Evolutionary conservation across 2,329 filamentous ascomycete genomes (phyloP), one percentile per base, ranked within the genome.

Genomic region (Sphaerulina populicola): DNA sequence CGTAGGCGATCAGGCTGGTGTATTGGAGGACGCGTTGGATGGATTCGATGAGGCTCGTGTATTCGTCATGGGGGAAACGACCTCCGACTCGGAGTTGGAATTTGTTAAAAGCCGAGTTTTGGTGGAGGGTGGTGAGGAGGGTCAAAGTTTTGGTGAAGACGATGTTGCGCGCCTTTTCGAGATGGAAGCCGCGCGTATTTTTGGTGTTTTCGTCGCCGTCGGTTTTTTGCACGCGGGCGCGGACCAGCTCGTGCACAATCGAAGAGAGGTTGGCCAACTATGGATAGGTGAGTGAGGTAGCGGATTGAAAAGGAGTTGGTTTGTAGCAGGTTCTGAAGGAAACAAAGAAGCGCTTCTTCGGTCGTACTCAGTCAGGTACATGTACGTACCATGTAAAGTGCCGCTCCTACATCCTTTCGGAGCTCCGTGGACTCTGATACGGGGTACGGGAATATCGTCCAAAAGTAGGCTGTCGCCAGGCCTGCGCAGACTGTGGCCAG

Each of bases 371-470:
- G n/a, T n/a, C n/a, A n/a, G n/a, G n/a, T n/a, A n/a, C n/a, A n/a
- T n/a, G n/a, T 27, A 27, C 23, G 4, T 27, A 27, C 23, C 5
- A 88, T 73, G 64, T 87, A 88, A 3, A 89, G 70, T 0, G 83
- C 79, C 0, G 78, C 78, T 3, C 84, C 83, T 1, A 89, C 71
- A 56, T 85, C 82, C 57, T 80, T 79, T 7, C 86, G 77, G 6
- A 90, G 73, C 60, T 81, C 80, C 1, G 81, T 81, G 44, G 84
- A 80, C 60, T 88, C 86, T 0, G 83, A 83, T 38, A 87, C 74
- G 0, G 85, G 84, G 55, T 78, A 85, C 0, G 85, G 85, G 63
- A 88, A 87, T 51, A 87, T 77, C 0, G 85, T 88, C 84, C 84
- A 89, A 62, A 89, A 73, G 63, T 86, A 88, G 2, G 84, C 83